A percentile compares a stretch with the other conserved stretches of the same genome.
Evolutionary conservation across 169 alveolate species (phyloP).

Genomic region (Eimeria acervulina): DNA sequence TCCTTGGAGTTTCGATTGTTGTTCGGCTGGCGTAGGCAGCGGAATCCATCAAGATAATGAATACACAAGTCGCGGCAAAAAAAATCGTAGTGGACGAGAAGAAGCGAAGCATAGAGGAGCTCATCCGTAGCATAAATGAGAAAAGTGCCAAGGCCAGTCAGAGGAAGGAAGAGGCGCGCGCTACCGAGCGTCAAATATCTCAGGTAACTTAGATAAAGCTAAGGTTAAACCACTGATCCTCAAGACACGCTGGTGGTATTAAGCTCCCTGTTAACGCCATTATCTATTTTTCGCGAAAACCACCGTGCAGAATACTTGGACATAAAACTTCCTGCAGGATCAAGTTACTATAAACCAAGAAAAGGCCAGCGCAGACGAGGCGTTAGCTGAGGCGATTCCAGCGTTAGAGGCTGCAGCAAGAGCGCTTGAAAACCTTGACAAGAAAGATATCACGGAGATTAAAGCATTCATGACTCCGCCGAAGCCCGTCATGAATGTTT

Average conservation of each 20-base stretch:
- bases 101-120: slow-evolving; percentile 91
- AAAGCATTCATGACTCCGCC: slow-evolving; percentile 94
- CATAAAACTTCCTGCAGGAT: slow-evolving; percentile 51
- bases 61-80: slow-evolving; percentile 93
- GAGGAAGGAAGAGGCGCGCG: slow-evolving; percentile 91
- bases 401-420: slow-evolving; percentile 93
- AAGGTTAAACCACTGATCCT: not conserved
- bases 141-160: slow-evolving; percentile 91
- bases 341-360: slow-evolving; percentile 86
- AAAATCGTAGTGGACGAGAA: slow-evolving; percentile 94
- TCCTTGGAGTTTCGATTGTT: not conserved
- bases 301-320: not conserved
- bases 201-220: slow-evolving; percentile 80
- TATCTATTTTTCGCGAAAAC: too few species aligned
- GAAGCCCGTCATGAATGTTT: slow-evolving; percentile 90
- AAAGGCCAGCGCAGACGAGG: slow-evolving; percentile 93
- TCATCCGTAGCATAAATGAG: slow-evolving; percentile 92
- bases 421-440: slow-evolving; percentile 90
- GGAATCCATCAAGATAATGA: slow-evolving; percentile 88
- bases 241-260: not conserved
- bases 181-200: slow-evolving; percentile 87
- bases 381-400: slow-evolving; percentile 94
- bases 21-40: slow-evolving; percentile 92
- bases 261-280: too few species aligned
- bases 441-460: slow-evolving; percentile 92